These are phyloP conservation scores for Acer campestre DNA, from an alignment of 345 rosid genomes.

Conservation along the genomic window DNA sequence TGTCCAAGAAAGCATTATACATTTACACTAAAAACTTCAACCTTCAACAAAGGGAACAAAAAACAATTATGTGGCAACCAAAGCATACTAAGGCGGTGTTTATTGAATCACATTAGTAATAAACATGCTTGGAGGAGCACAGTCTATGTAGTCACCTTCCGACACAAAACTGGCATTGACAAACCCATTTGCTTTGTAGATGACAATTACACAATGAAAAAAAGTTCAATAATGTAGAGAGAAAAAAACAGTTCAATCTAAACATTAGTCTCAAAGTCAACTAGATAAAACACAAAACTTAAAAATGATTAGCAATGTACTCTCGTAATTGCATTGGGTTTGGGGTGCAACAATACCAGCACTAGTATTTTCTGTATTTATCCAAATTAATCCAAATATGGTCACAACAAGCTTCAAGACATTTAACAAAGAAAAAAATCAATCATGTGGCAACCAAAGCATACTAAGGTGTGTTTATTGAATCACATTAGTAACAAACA, in stretches of 20 bases:
- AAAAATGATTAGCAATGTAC: too few species aligned
- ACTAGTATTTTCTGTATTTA: too few species aligned
- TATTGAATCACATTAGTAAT: not conserved
- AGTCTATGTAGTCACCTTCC: conserved; percentile 41
- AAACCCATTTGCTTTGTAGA: conserved; percentile 36
- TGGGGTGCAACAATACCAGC: too few species aligned
- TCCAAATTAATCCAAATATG: too few species aligned
- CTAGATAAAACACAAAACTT: too few species aligned
- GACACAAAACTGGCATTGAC: conserved; percentile 26
- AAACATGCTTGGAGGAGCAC: conserved; percentile 1
- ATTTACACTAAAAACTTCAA: too few species aligned
- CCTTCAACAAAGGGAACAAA: too few species aligned
- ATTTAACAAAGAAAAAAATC: not conserved
- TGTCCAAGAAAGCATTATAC: too few species aligned
- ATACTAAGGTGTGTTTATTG: conserved; percentile 8
- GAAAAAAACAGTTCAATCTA: not conserved
- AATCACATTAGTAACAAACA: not conserved
- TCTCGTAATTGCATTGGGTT: too few species aligned
- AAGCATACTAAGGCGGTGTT: conserved; percentile 11
- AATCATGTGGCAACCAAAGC: conserved; percentile 9
- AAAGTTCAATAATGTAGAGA: not conserved
- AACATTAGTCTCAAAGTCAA: too few species aligned
- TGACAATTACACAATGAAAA: conserved; percentile 10
- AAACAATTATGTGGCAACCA: conserved; percentile 1
- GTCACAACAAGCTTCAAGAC: not conserved